Evolutionary conservation across 352 stramenopile species (phyloP), one percentile per base, ranked within the genome.

Genomic region (Hyaloperonospora arabidopsidis): DNA sequence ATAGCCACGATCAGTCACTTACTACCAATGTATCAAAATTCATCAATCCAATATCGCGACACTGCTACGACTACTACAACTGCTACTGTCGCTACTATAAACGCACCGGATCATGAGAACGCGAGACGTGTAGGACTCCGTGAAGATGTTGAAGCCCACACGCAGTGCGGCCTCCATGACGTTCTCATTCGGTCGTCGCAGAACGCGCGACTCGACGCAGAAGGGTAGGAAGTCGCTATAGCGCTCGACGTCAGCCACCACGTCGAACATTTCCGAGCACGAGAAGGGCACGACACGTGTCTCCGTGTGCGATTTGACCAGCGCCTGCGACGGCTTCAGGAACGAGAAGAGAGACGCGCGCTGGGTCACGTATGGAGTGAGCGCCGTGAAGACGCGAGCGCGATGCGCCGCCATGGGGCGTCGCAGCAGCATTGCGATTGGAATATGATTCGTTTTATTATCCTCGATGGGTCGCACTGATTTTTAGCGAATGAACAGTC

Each of bases 211-310:
- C 47, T 89, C 71, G 23, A 89, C 79, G 47, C 82, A 92, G 57
- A 92, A 92, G 32, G 82, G 82, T 38, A 92, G 58, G 57, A 92
- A 92, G 52, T 87, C 72, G 50, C 62, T 63, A 67, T 92, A 92
- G 13, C 61, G 62, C 36, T 79, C 63, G 21, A 92, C 82, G 40
- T 92, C 78, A 0, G 70, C 79, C 22, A 92, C 79, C 11, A 92
- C 82, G 47, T 87, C 78, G 58, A 80, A 92, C 82, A 92, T 89
- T 35, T 89, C 74, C 23, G 77, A 65, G 41, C 64, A 73, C 29
- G 77, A 80, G 63, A 89, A 92, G 17, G 82, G 82, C 52, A 92
- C 82, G 45, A 89, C 51, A 28, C 79, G 78, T 44, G 65, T 84
- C 66, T 92, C 82, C 2, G 52, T 66, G 59, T 92, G 82, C 43